Conservation (phyloP, 495 filamentous ascomycete genomes). For the Astrothelium subdiscretum region DNA sequence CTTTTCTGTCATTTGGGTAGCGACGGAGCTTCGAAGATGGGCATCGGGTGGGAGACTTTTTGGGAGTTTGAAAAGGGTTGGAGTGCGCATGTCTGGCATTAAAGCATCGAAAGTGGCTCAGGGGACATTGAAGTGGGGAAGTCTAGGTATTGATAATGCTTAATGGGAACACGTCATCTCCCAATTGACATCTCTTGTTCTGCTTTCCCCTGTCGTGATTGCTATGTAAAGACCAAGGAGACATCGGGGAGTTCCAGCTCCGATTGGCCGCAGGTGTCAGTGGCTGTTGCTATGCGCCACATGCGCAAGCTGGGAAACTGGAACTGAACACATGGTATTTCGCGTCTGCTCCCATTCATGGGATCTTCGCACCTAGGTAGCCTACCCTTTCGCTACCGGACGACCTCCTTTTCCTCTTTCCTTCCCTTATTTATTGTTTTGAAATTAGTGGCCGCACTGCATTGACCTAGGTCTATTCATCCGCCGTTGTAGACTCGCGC, state of each 20-base stretch:
- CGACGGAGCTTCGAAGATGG: background rate
- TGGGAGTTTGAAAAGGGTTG: background rate
- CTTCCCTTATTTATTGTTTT: background rate
- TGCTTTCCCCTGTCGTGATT: too few relatives aligned
- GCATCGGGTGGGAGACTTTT: background rate
- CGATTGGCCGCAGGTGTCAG: background rate
- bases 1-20: background rate
- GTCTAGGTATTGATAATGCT: background rate
- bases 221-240: too few relatives aligned
- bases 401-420: background rate
- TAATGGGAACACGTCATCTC: background rate
- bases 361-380: too few relatives aligned
- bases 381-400: background rate
- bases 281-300: background rate
- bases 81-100: background rate
- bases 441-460: background rate
- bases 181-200: background rate
- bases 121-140: background rate
- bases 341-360: too few relatives aligned
- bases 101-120: background rate
- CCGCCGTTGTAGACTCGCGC: too few relatives aligned
- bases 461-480: too few relatives aligned
- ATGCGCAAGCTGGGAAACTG: background rate
- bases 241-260: too few relatives aligned
- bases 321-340: conserved; percentile 2